Percentiles rank a stretch among this genome's conserved stretches.
Evolutionary conservation across 306 rosid species (phyloP).

Genomic region (Lablab purpureus): DNA sequence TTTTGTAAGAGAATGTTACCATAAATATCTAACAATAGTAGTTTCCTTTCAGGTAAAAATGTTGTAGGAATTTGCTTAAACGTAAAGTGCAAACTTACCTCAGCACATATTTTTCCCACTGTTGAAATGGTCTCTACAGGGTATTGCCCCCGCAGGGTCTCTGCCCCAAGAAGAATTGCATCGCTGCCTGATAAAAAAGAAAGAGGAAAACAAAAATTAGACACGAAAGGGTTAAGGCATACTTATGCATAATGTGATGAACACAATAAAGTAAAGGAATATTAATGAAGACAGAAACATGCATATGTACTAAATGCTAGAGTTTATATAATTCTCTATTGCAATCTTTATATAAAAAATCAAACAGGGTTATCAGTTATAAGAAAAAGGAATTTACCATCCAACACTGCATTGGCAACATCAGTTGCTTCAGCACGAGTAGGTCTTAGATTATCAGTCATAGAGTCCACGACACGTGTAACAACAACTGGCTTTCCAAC

Average conservation of each 20-base stretch:
- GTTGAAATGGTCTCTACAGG: slow-evolving; percentile 91
- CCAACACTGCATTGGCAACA: slow-evolving; percentile 98
- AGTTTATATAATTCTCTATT: background rate
- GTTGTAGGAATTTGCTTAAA: slow-evolving; percentile 19
- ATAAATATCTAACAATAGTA: background rate
- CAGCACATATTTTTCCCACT: slow-evolving; percentile 91
- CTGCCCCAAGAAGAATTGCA: slow-evolving; percentile 97
- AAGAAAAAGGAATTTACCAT: slow-evolving; percentile 60
- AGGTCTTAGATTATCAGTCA: slow-evolving; percentile 97
- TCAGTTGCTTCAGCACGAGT: slow-evolving; percentile 99
- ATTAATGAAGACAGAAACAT: slow-evolving; percentile 28
- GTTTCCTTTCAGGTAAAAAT: background rate
- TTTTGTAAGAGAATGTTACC: background rate
- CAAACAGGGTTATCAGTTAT: slow-evolving; percentile 27
- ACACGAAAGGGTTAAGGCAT: slow-evolving; percentile 31
- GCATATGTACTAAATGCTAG: background rate
- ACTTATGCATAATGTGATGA: slow-evolving; percentile 27
- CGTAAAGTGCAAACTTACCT: slow-evolving; percentile 58
- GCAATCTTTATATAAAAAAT: slow-evolving; percentile 17
- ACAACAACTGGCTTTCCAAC: slow-evolving; percentile 97
- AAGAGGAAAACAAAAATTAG: slow-evolving; percentile 21
- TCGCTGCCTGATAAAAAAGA: slow-evolving; percentile 75
- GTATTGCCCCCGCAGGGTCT: slow-evolving; percentile 88
- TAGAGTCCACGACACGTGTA: slow-evolving; percentile 95
- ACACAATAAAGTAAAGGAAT: slow-evolving; percentile 33